Evolutionary conservation across 2,329 filamentous ascomycete genomes (phyloP), one percentile per base, ranked within the genome.

Genomic region (Verticillium zaregamsianum): DNA sequence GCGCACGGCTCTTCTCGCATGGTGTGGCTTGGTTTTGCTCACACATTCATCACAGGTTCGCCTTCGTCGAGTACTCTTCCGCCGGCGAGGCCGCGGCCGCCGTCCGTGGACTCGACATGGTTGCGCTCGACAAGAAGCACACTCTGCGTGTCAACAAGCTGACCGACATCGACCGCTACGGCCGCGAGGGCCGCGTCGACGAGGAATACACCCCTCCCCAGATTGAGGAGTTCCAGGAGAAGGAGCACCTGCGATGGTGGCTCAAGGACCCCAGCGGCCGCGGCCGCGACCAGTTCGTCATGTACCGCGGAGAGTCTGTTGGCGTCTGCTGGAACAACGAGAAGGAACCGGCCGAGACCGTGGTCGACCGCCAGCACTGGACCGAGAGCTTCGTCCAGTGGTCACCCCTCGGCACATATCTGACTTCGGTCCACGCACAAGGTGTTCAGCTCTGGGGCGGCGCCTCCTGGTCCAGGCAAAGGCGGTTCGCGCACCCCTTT

Each of bases 291-390:
- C 94, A 99, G 81, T 95, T 98, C 71, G 91, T 91, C 75, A 93
- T 98, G 86, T 97, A 91, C 82, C 89, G 92, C 59, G 91, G 89
- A 68, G 95, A 99, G 59, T 90, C 89, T 65, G 95, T 99, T 40
- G 93, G 93, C 63, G 90, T 99, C 6, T 97, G 91, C 83, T 99
- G 94, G 94, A 98, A 98, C 82, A 96, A 96, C 82, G 95, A 96
- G 79, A 94, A 90, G 78, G 93, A 97, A 64, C 78, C 84, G 25
- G 93, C 94, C 5, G 95, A 99, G 77, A 87, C 86, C 66, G 86
- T 97, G 40, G 92, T 99, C 62, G 94, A 98, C 72, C 90, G 95
- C 68, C 88, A 90, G 71, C 91, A 96, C 83, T 99, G 95, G 95
- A 99, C 95, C 64, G 95, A 99, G 78, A 92, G 92, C 40, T 99